Conservation (phyloP, 345 rosid genomes). For the Eucalyptus brandiana region DNA sequence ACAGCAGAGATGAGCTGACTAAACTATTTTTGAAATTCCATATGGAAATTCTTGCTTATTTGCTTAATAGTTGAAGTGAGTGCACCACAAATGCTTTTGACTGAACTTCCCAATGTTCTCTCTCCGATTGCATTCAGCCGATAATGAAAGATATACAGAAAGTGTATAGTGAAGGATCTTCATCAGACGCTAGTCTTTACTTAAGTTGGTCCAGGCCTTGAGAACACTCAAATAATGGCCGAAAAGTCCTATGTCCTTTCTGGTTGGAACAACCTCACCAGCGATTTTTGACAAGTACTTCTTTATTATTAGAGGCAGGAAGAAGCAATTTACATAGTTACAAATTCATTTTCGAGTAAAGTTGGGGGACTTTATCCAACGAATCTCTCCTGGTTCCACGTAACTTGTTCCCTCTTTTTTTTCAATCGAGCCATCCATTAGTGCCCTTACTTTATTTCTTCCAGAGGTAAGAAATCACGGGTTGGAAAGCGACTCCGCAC, state of each 20-base stretch:
- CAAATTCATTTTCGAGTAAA: not conserved
- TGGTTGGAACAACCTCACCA: not conserved
- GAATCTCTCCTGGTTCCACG: not conserved
- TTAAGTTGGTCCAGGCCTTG: too few relatives aligned
- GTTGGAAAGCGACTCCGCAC: rapidly evolving
- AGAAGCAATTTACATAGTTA: not conserved
- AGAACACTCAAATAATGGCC: not conserved
- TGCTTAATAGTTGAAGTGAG: too few relatives aligned
- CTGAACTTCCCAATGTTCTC: too few relatives aligned
- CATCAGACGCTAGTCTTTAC: too few relatives aligned
- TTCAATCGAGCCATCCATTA: not conserved
- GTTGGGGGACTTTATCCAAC: not conserved
- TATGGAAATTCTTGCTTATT: too few relatives aligned
- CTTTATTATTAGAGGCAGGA: not conserved
- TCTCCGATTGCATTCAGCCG: too few relatives aligned
- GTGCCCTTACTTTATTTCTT: not conserved
- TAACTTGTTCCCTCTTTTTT: not conserved
- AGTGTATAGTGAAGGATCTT: too few relatives aligned
- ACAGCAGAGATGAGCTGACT: not conserved
- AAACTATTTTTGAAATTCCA: too few relatives aligned
- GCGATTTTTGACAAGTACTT: not conserved
- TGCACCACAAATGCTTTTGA: too few relatives aligned
- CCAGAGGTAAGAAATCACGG: not conserved
- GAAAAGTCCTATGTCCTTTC: not conserved
- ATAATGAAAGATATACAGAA: too few relatives aligned